Base-by-base conservation (phyloP, 1,284 basidiomycete genomes). In the Fomitopsis pinicola region DNA sequence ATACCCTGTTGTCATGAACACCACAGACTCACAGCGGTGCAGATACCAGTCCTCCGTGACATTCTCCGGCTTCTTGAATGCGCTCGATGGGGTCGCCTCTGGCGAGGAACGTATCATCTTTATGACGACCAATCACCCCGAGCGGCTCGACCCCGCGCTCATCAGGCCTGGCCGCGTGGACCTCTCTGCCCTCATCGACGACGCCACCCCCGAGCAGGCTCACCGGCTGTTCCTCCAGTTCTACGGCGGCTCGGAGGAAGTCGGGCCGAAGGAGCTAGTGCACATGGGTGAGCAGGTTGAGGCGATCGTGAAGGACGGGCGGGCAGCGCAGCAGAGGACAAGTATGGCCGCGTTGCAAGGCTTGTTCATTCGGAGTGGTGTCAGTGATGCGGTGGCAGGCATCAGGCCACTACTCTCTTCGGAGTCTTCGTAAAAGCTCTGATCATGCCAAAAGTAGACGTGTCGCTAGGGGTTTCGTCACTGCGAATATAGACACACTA, bases 111-210 rank as follows among this genome's bases (percentile, higher is more conserved):
- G 97, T n/a, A 91, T 99, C 71, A 87, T 98, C 69, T 95, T 94
- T 73, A 92, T 92, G 90, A 93, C 93, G 28, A 94, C 92, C 42
- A 97, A 97, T 78, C 88, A 86, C 77, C 98, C 99, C 67, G 95
- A 98, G 73, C 89, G 92, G 2, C 84, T 99, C 50, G 97, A 99
- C 76, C 97, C 97, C 53, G 97, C 97, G 19, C 86, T 99, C 60
- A 97, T 98, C 71, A 92, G 97, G 63, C 97, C 97, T 3, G 97
- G 97, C 58, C 95, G 97, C 72, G 98, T 99, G 68, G 97, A 99
- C 72, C 86, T 98, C 50, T 85, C 88, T 35, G 85, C 92, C 65
- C 78, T 94, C 48, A 83, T 99, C 42, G 95, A 92, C 71, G 94
- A 99, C 70, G 95, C 97, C 0, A 89, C 84, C 28, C 85, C 93